phyloP scores from a whole-genome alignment of 805 yeast species.

The Limtongia smithiae region DNA sequence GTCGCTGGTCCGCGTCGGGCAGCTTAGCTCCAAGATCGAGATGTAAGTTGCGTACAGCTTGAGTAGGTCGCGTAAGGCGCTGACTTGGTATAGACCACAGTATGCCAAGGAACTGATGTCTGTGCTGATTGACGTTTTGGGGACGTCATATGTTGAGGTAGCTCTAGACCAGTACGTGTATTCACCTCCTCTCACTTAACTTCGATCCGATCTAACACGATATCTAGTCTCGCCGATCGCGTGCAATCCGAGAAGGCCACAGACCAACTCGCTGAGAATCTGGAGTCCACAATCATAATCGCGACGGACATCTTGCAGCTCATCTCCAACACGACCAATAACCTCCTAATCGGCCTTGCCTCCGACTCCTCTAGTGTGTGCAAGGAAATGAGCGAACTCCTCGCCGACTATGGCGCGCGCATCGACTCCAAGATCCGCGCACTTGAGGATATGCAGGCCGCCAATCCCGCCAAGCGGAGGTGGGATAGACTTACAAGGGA shows the following conservation, averaged over 20 bases:
- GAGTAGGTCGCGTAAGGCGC: not conserved
- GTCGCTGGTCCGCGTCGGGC: conserved; percentile 15
- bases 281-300: conserved; percentile 4
- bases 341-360: conserved; percentile 17
- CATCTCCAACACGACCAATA: conserved; percentile 16
- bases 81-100: conserved; percentile 13
- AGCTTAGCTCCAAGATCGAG: conserved; percentile 22
- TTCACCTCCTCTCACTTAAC: not conserved
- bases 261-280: not conserved
- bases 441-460: conserved; percentile 1
- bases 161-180: conserved; percentile 18
- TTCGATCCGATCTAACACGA: not conserved
- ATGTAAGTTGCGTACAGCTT: conserved; percentile 5
- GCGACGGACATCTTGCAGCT: conserved; percentile 14
- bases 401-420: conserved; percentile 10
- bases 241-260: conserved; percentile 4
- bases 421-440: conserved; percentile 7
- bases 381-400: conserved; percentile 14
- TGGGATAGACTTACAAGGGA: too few species aligned
- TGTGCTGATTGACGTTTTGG: conserved; percentile 16
- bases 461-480: not conserved
- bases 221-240: conserved; percentile 9
- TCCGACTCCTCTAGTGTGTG: conserved; percentile 14
- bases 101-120: conserved; percentile 14
- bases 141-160: conserved; percentile 16